Percentiles rank a stretch among this genome's conserved stretches.
These are phyloP conservation scores for Nannochloropsis gaditana DNA, from an alignment of 108 stramenopile genomes.

Conservation along the genomic window DNA sequence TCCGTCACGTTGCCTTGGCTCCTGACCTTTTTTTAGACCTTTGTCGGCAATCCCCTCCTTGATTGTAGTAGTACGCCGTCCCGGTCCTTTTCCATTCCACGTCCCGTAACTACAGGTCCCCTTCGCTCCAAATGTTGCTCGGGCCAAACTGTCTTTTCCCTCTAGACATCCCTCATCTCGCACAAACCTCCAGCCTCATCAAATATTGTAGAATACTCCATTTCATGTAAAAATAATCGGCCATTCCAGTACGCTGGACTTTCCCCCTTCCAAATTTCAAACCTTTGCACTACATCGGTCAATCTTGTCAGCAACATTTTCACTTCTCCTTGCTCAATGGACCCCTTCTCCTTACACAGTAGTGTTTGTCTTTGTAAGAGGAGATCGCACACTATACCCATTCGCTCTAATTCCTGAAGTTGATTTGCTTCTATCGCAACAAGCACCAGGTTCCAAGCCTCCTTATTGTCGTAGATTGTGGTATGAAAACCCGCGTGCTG, in stretches of 20 bases:
- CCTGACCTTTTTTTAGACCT: no score
- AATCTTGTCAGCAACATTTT: conserved; percentile 28
- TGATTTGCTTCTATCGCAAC: conserved; percentile 17
- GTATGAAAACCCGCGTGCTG: conserved; percentile 41
- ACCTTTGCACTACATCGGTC: conserved; percentile 24
- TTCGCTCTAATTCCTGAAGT: conserved; percentile 34
- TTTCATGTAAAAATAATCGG: background rate
- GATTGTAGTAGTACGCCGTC: no score
- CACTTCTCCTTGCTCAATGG: conserved; percentile 19
- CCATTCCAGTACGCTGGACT: conserved; percentile 23
- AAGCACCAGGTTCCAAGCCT: conserved; percentile 36
- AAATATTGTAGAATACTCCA: background rate
- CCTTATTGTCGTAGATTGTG: conserved; percentile 33
- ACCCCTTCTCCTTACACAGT: conserved; percentile 18
- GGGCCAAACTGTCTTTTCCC: no score
- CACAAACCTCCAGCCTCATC: background rate
- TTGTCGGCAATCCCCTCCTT: no score
- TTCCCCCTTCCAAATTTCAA: conserved; percentile 22
- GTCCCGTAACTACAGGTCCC: no score
- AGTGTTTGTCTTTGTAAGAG: conserved; percentile 29
- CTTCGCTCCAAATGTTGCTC: no score
- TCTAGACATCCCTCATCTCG: background rate
- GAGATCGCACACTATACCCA: conserved; percentile 39
- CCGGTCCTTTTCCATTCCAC: no score
- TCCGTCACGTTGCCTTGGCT: no score